A percentile compares a stretch with the other conserved stretches of the same genome.
Conservation (phyloP, 1,139 yeast genomes). For the Lipomyces yarrowii region DNA sequence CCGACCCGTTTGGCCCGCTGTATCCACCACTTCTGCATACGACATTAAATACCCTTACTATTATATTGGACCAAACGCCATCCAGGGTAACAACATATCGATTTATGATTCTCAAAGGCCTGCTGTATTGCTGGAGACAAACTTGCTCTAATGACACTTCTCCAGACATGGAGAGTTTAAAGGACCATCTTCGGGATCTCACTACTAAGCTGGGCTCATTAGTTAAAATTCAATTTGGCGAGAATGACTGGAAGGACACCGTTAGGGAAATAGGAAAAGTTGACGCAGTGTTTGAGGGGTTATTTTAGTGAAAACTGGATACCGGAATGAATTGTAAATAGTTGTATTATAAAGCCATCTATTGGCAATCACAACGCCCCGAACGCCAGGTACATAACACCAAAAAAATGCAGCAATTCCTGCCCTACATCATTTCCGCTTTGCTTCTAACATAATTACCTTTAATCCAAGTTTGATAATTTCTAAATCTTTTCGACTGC, state of each 20-base stretch:
- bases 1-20: conserved; percentile 24
- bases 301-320: not conserved
- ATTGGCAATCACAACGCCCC: not conserved
- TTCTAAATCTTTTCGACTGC: conserved; percentile 19
- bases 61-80: conserved; percentile 7
- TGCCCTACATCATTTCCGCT: not conserved
- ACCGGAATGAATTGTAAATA: not conserved
- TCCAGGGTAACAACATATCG: conserved; percentile 14
- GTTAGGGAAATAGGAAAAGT: not conserved
- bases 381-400: not conserved
- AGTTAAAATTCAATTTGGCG: not conserved
- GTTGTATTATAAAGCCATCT: not conserved
- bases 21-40: conserved; percentile 24
- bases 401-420: not conserved
- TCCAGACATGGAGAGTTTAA: not conserved
- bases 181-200: not conserved
- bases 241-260: not conserved
- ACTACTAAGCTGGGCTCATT: not conserved
- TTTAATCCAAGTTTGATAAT: conserved; percentile 24
- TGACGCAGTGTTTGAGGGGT: not conserved
- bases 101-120: conserved; percentile 21
- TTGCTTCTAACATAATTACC: conserved; percentile 14
- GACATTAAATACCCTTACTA: conserved; percentile 12
- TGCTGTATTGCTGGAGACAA: conserved; percentile 23
- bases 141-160: conserved; percentile 7